Conservation (phyloP, 2,329 filamentous ascomycete genomes). For the Fusarium chuoi region DNA sequence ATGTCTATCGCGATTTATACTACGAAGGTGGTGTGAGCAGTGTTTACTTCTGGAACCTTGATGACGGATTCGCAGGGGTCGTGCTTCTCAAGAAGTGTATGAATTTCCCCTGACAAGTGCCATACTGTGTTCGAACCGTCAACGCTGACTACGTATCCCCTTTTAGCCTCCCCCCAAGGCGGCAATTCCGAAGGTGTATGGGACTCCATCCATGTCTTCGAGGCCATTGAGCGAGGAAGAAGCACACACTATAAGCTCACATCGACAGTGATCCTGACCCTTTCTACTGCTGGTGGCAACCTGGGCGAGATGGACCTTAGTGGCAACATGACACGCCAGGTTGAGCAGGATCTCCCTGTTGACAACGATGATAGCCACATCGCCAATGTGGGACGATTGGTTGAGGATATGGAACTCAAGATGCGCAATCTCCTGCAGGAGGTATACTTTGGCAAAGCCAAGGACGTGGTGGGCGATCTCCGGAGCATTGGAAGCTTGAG, state of each 20-base stretch:
- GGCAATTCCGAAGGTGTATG: constrained; percentile 81
- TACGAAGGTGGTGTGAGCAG: constrained; percentile 96
- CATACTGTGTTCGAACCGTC: background rate
- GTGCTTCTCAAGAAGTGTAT: constrained; percentile 94
- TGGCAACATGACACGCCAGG: constrained; percentile 97
- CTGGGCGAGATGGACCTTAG: constrained; percentile 91
- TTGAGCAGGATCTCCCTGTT: constrained; percentile 90
- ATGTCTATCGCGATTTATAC: constrained; percentile 95
- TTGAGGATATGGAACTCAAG: constrained; percentile 99
- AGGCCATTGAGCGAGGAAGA: constrained; percentile 91
- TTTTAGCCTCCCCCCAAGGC: constrained; percentile 71
- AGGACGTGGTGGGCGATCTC: constrained; percentile 96
- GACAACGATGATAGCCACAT: constrained; percentile 94
- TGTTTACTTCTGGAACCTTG: constrained; percentile 98
- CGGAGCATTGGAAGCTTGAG: constrained; percentile 87
- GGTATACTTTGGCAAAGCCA: constrained; percentile 99
- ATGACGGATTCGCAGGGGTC: constrained; percentile 96
- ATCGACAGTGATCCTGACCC: constrained; percentile 91
- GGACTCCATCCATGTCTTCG: constrained; percentile 99
- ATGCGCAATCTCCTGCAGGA: constrained; percentile 99
- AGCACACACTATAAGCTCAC: constrained; percentile 98
- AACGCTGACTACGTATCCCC: constrained; percentile 19
- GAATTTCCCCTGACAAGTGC: constrained; percentile 34
- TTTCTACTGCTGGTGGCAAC: constrained; percentile 68
- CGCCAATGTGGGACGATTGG: constrained; percentile 90